Evolutionary conservation across 371 early-diverging fungal genomes (phyloP), one percentile per base, ranked within the genome.

Genomic region (Apophysomyces variabilis): DNA sequence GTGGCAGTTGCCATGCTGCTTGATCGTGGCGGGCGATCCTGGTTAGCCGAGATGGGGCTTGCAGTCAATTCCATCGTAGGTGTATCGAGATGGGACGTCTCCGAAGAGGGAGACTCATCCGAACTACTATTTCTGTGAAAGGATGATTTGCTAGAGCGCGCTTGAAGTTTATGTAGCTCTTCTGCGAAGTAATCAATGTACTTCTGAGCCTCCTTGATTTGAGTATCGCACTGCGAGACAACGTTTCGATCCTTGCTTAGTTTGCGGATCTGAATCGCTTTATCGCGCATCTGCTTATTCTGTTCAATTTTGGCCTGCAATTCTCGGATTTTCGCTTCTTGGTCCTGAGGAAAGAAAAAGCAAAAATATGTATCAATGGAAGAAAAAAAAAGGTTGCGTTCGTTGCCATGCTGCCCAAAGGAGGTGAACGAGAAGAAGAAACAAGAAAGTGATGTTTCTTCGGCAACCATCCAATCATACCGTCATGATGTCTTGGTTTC

Each of bases 131-230:
- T 60, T 41, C 71, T 68, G 26, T 64, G 44, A 32, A 58, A 45
- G n/a, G 57, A 64, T 26, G 68, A 60, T 62, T 66, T 39, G 14
- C 58, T 38, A 64, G 71, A 38, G 65, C 72, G 64, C 46, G 77
- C 69, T 58, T 89, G 85, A 61, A 91, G 69, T 65, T 85, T 87
- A 38, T 73, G 73, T 38, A 92, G 80, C 65, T 94, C 92, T 46
- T 78, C 81, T 18, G 89, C 86, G 65, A 97, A 86, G 66, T 89
- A 96, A 57, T 91, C 90, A 66, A 96, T 87, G 39, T 92, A 90
- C 69, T 89, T 90, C 70, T 93, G 90, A 39, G 89, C 85, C 57
- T 96, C 95, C 60, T 75, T 79, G 47, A 95, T 83, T 66, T 90
- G 88, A 58, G 84, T 81, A 70, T 96, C 91, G 72, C 94, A 92